phyloP scores from a whole-genome alignment of 2,329 filamentous ascomycete species.

The Zymoseptoria pseudotritici region DNA sequence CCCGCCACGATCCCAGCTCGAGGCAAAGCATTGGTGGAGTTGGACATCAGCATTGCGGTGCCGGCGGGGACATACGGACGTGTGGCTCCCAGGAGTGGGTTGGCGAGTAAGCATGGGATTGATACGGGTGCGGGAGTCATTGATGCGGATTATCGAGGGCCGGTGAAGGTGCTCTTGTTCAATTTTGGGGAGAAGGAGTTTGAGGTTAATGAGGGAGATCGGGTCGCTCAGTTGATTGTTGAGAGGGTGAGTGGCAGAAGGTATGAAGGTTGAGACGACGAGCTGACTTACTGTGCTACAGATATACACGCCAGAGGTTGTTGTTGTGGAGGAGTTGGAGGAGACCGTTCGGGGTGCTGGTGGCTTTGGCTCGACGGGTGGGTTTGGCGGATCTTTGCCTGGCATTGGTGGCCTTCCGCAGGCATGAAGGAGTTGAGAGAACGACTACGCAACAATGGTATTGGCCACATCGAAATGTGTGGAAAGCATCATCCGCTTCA shows the following conservation, averaged over 20 bases:
- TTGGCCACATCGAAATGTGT: no score
- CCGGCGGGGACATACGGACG: constrained; percentile 84
- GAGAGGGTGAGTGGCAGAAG: constrained; percentile 54
- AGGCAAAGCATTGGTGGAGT: constrained; percentile 81
- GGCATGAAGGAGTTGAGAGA: background rate
- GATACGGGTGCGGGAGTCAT: constrained; percentile 95
- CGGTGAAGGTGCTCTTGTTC: constrained; percentile 89
- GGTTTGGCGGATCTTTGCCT: constrained; percentile 30
- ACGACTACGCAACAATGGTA: no score
- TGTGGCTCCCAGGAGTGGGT: constrained; percentile 24
- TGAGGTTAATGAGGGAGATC: constrained; percentile 73
- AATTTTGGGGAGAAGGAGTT: constrained; percentile 84
- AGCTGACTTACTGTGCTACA: constrained; percentile 24
- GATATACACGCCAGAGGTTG: constrained; percentile 86
- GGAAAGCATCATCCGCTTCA: no score
- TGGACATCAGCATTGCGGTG: constrained; percentile 84
- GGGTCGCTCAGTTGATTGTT: constrained; percentile 85
- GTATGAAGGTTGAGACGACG: background rate
- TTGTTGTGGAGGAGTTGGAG: constrained; percentile 81
- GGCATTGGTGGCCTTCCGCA: constrained; percentile 10
- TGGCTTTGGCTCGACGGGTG: constrained; percentile 84
- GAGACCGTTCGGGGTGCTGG: constrained; percentile 86
- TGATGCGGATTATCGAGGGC: constrained; percentile 92
- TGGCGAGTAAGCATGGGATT: constrained; percentile 73
- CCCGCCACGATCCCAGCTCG: constrained; percentile 69